Evolutionary conservation across 306 rosid genomes (phyloP).

Genomic region (Pyrus bretschneideri): DNA sequence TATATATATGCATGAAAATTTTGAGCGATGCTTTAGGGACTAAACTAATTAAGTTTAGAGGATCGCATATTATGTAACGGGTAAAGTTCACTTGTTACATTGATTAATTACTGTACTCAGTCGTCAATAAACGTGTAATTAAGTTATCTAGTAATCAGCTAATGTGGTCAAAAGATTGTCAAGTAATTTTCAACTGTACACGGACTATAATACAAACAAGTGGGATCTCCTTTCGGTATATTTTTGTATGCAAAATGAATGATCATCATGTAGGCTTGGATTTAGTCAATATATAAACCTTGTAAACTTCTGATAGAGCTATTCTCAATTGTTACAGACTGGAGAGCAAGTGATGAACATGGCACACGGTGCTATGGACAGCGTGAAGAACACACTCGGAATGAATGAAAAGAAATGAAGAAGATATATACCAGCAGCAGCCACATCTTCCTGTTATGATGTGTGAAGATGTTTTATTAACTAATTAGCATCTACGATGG

Average conservation of each 20-base stretch:
- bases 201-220: neutral
- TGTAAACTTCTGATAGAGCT: neutral
- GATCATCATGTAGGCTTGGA: no score
- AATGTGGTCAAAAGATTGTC: no score
- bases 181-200: no score
- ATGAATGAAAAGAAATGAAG: conserved; percentile 33
- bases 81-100: neutral
- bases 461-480: neutral
- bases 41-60: neutral
- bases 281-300: neutral
- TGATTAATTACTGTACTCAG: no score
- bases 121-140: no score
- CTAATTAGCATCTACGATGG: neutral
- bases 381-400: conserved; percentile 58
- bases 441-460: neutral
- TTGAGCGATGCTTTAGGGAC: neutral
- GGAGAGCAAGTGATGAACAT: conserved; percentile 52
- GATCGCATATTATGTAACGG: neutral
- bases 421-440: neutral
- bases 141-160: neutral
- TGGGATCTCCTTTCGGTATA: neutral
- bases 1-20: neutral
- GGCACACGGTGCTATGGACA: conserved; percentile 56
- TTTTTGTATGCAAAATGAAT: no score
- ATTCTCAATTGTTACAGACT: conserved; percentile 28